Base-by-base conservation (phyloP, 441 rosid genomes). In the Breynia disticha region DNA sequence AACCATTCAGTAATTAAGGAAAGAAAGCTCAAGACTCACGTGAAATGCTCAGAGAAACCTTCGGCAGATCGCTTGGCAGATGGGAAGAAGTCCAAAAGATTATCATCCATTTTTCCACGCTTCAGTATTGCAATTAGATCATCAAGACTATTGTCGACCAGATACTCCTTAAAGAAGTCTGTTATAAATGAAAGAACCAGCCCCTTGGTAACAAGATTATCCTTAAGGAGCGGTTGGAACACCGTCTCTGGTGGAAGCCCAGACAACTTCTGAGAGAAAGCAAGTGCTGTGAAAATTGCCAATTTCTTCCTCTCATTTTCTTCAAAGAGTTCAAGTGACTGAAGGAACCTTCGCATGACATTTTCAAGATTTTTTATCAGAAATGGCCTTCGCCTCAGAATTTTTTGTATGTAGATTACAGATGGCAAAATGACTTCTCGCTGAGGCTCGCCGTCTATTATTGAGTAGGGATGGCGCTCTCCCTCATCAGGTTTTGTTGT, bases 401-500 rank as follows among this genome's bases (percentile, higher is more conserved):
- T 86, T 69, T 93, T 86, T 72, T 93, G 96, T 50, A 83, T 71
- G 67, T 93, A 89, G 52, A 89, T 82, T 48, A 93, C 96, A 61
- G 79, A 93, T 49, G 97, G 95, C 64, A 86, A 68, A 65, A 86
- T 80, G 45, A 63, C 63, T 68, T 89, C 97, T n/a, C 97, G 95
- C 65, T 57, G 72, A 46, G 99, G 90, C 71, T 89, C 95, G 73
- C 95, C 72, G 59, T 88, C 97, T 46, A 93, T 75, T 49, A 93
- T 70, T 59, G 96, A 86, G 82, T 86, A 84, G 55, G 90, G 66
- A 60, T 89, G 97, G 61, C 93, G 88, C 72, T 86, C 96, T 60
- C 99, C 97, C 79, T 89, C 99, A 76, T 93, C 98, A 72, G 95
- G 80, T 66, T 93, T 93, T 48, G 85, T 86, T 57, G 98, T 83